phyloP scores from a whole-genome alignment of 208 protist species.

The Lotmaria passim region DNA sequence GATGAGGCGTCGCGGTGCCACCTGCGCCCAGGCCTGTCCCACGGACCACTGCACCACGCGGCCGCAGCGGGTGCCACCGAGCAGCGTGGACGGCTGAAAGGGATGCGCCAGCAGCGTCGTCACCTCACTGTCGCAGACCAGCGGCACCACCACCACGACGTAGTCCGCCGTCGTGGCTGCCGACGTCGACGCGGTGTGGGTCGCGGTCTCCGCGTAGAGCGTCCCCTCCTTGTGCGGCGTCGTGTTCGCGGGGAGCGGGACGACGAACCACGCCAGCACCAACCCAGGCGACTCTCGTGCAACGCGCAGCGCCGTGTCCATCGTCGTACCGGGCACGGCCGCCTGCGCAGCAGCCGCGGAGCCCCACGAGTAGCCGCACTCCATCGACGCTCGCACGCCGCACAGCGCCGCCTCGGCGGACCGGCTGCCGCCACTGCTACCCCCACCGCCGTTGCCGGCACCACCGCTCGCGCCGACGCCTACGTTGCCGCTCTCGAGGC shows the following conservation, averaged over 20 bases:
- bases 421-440: not conserved
- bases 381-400: constrained; percentile 22
- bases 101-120: constrained; percentile 46
- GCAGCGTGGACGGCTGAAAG: constrained; percentile 39
- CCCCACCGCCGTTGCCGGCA: not conserved
- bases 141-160: constrained; percentile 50
- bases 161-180: constrained; percentile 6
- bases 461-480: not conserved
- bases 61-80: constrained; percentile 57
- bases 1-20: constrained; percentile 37
- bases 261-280: constrained; percentile 56
- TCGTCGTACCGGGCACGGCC: constrained; percentile 12
- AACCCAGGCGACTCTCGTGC: constrained; percentile 39
- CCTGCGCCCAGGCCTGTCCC: constrained; percentile 29
- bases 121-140: constrained; percentile 66
- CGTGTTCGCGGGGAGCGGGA: constrained; percentile 23
- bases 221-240: constrained; percentile 21
- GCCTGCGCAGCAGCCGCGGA: constrained; percentile 13
- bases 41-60: constrained; percentile 58
- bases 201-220: constrained; percentile 19
- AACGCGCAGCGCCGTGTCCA: constrained; percentile 28
- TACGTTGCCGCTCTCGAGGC: not conserved
- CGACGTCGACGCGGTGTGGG: not conserved
- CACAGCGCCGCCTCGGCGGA: constrained; percentile 13
- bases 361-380: constrained; percentile 50